phyloP scores from a whole-genome alignment of 2,329 filamentous ascomycete species.

The Trichoderma atrobrunneum region DNA sequence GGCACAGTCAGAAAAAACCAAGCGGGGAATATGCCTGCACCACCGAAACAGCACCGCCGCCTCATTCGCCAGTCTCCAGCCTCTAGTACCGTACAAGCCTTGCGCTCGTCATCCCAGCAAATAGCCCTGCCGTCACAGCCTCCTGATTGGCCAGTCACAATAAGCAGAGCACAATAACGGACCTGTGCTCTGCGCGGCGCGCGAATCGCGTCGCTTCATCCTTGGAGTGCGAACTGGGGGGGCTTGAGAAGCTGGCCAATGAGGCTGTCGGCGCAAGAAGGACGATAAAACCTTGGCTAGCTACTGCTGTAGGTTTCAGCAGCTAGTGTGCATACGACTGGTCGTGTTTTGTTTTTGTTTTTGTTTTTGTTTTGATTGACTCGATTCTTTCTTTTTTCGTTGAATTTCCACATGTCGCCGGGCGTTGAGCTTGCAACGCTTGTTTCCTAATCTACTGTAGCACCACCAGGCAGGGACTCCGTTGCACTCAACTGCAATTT shows the following conservation, averaged over 20 bases:
- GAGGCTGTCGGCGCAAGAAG: conserved; percentile 11
- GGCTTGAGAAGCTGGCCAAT: conserved; percentile 7
- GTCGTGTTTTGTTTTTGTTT: neutral
- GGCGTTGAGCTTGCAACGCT: neutral
- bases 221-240: conserved; percentile 9
- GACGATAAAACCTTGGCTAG: neutral
- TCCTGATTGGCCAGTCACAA: neutral
- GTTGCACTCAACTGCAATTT: neutral
- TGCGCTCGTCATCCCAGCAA: conserved; percentile 3
- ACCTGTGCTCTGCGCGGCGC: conserved; percentile 1
- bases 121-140: neutral
- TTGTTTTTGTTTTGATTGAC: neutral
- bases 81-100: conserved; percentile 9
- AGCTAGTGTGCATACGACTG: neutral
- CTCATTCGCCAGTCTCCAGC: neutral
- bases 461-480: neutral
- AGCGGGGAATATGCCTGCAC: conserved; percentile 13
- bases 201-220: conserved; percentile 16
- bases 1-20: neutral
- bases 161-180: conserved; percentile 3
- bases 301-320: neutral
- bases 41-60: neutral
- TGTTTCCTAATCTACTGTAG: neutral
- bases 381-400: neutral
- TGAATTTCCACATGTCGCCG: neutral